Base-by-base conservation (phyloP, 1,139 yeast genomes). In the Starmera stellimalicola region DNA sequence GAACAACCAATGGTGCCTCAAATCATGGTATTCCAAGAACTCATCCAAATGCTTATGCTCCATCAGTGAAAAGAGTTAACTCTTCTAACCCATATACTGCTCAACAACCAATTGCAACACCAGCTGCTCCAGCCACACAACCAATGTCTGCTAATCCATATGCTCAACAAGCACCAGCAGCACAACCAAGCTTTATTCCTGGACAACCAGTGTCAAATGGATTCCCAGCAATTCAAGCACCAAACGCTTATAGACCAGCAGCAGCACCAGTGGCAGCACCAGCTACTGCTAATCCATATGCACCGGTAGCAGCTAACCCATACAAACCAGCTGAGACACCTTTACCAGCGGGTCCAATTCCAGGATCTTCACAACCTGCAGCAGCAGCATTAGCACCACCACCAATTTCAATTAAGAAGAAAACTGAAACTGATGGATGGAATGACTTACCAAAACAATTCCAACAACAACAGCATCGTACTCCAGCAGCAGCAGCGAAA, bases 341-440 rank as follows among this genome's bases (percentile, higher is more conserved):
- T 18, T 39, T 38, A 9, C 29, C 25, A 18, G 40, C 26, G 14
- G 27, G 32, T 24, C 37, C 44, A 40, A 15, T 34, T 5, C 19
- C 29, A 16, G 18, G 6, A 10, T 7, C n/a, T n/a, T n/a, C n/a
- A n/a, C n/a, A 7, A 15, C 10, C 32, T 17, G 27, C 31, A 11
- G 18, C 30, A 12, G 18, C 38, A 18, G 27, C 22, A 6, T 33
- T 38, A 20, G 30, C 30, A 27, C 46, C 50, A 9, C 42, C 48
- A 11, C 54, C 57, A 4, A 67, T 71, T 26, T 54, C 69, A 25
- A 56, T 54, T 34, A 50, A 63, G 9, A 60, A 65, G 31, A 71
- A 66, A 47, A 72, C 68, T 49, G 80, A 80, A 30, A 77, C 77
- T 30, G 91, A 82, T 32, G 96, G 96, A 4, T 88, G 96, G 96